Conservation (phyloP, 805 yeast species). For the Saccharomycopsis malanga region DNA sequence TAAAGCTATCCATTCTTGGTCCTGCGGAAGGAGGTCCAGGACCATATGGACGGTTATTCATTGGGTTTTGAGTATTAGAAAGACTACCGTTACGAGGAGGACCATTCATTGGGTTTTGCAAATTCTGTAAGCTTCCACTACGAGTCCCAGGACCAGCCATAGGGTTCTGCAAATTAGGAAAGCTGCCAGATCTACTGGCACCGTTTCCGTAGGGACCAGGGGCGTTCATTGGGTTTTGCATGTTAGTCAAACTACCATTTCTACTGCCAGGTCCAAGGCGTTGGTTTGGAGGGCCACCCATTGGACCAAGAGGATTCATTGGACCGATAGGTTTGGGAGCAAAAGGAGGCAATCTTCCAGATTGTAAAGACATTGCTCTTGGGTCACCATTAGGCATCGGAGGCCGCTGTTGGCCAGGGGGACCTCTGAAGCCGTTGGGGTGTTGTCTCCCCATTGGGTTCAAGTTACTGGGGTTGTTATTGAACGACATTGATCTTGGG, state of each 20-base stretch:
- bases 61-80: conserved; percentile 15
- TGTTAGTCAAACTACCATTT: conserved; percentile 12
- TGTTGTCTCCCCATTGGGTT: conserved; percentile 5
- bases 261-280: conserved; percentile 3
- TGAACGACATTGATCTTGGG: conserved; percentile 30
- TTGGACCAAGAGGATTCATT: conserved; percentile 29
- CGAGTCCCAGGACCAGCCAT: conserved; percentile 8
- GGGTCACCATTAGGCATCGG: conserved; percentile 21
- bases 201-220: conserved; percentile 1
- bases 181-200: conserved; percentile 13
- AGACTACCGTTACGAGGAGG: conserved; percentile 14
- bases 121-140: conserved; percentile 15
- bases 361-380: conserved; percentile 30
- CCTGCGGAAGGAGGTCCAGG: not conserved
- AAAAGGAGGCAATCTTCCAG: conserved; percentile 20
- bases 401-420: conserved; percentile 14
- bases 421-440: conserved; percentile 5
- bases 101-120: conserved; percentile 16
- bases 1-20: conserved; percentile 2
- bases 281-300: conserved; percentile 26
- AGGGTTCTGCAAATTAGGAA: conserved; percentile 18
- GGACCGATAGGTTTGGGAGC: conserved; percentile 27
- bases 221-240: conserved; percentile 17
- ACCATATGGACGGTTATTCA: not conserved
- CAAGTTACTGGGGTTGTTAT: conserved; percentile 21